Base-by-base conservation (phyloP, 1,284 basidiomycete genomes). In the Ceratorhiza oryzae-sativae region DNA sequence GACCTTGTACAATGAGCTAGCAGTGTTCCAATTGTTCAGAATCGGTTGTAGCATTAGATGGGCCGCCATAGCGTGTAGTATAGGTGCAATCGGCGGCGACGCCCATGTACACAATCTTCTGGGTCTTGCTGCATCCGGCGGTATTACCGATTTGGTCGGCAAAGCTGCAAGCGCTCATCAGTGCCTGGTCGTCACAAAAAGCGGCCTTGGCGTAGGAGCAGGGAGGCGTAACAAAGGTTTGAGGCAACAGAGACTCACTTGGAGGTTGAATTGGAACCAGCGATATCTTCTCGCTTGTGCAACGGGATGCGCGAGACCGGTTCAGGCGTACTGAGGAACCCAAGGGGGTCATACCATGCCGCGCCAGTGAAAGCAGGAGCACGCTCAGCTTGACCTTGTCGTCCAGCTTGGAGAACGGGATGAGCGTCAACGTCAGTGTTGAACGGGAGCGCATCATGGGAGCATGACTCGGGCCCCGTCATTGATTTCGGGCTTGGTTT, bases 1-100 rank as follows among this genome's bases (percentile, higher is more conserved):
- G 67, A 86, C 86, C 82, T 90, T 91, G 82, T 95, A 97, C 39
- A 95, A 80, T 0, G 87, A 85, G 71, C 89, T 92, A 58, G 92
- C 91, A 27, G 86, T 86, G 79, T 93, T 93, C 87, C 88, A 92
- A 77, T 90, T 86, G 73, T 83, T 92, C 72, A 96, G 80, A 68
- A 95, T 93, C 77, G 39, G 81, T 84, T 13, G 90, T 88, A 0
- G 93, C 92, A 73, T 87, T 88, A 41, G 86, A 82, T 74, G 84
- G 80, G 1, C 85, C 85, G 34, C 86, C 87, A 76, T 92, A 91
- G 55, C 84, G 82, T 20, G 81, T 76, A 1, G 88, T 86, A 76
- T 95, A 96, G 75, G 86, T 88, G 80, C 94, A 97, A 79, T 97
- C 94, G 1, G 94, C 89, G 0, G 94, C 94, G 51, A 95, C 90